These are phyloP conservation scores for Didymellaceae sp. DNA, from an alignment of 2,329 filamentous ascomycete genomes.

Conservation along the genomic window DNA sequence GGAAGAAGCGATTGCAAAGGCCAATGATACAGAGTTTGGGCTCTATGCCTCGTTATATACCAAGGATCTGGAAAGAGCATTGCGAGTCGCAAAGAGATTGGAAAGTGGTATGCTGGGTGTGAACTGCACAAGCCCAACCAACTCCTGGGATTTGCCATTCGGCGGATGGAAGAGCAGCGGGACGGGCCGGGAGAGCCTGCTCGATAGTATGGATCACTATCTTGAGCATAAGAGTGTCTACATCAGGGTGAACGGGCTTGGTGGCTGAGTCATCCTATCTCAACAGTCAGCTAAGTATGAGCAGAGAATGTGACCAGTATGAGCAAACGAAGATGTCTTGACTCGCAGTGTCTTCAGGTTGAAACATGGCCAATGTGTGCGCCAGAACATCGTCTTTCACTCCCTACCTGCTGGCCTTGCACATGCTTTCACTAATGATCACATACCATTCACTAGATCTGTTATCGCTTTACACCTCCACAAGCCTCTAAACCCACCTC, in stretches of 20 bases:
- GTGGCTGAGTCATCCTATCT: too few relatives aligned
- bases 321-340: too few relatives aligned
- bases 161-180: constrained; percentile 39
- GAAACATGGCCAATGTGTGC: too few relatives aligned
- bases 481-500: too few relatives aligned
- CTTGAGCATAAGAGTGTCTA: constrained; percentile 36
- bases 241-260: constrained; percentile 24
- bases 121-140: constrained; percentile 44
- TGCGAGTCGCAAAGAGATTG: constrained; percentile 46
- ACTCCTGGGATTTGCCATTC: constrained; percentile 34
- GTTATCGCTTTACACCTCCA: too few relatives aligned
- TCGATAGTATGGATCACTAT: constrained; percentile 39
- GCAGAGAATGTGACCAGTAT: not conserved
- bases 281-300: not conserved
- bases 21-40: constrained; percentile 50
- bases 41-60: constrained; percentile 49
- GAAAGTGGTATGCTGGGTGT: constrained; percentile 48
- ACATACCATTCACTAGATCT: too few relatives aligned
- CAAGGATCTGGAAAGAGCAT: constrained; percentile 36
- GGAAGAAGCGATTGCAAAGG: constrained; percentile 43
- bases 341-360: too few relatives aligned
- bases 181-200: constrained; percentile 33
- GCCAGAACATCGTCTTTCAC: too few relatives aligned
- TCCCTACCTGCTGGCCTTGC: too few relatives aligned
- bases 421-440: too few relatives aligned